Evolutionary conservation across 768 basidiomycete genomes (phyloP), one percentile per base, ranked within the genome.

Genomic region (Rhodosporidiobolus sp.): DNA sequence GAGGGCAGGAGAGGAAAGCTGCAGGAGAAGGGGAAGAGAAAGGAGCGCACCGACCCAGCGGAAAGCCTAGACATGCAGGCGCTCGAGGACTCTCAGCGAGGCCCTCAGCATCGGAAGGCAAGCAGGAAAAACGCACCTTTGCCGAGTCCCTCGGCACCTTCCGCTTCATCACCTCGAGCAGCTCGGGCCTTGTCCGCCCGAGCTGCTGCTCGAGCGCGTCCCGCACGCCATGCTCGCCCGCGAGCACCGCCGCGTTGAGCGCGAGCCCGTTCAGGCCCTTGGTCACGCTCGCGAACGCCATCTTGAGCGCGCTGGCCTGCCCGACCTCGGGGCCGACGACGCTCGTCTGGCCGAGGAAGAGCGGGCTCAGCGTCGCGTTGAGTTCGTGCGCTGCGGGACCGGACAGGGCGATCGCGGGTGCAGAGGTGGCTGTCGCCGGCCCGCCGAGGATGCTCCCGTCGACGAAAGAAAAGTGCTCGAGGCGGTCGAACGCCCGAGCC

Each of bases 371-470:
- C 12, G n/a, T 3, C 22, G 35, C 62, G 52, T 54, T 11, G 24
- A 63, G 50, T 10, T 63, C 62, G 14, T 35, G 26, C 7, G 49
- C 50, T 3, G 10, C 26, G 1, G 32, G 32, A 11, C 62, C 62
- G 50, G 49, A 52, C 12, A 63, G 35, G 9, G 43, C 49, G 50
- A 63, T 53, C 20, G 38, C 26, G 28, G 62, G 62, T 4, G 62
- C 20, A 11, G 32, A 38, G 24, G 62, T 53, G 50, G 49, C 19
- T 17, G 50, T 53, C 34, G 62, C 62, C 16, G 62, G 62, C 34
- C 62, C 62, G 34, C 62, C 62, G 50, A 63, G 16, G 62, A 63
- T 53, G 1, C 50, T 28, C 6, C 62, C 62, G 50, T 63, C 62
- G 35, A 63, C 46, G 52, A 63, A n/a, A n/a, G n/a, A n/a, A n/a